Base-by-base conservation (phyloP, 176 grass and related monocot genomes). In the Elymus sibiricus region DNA sequence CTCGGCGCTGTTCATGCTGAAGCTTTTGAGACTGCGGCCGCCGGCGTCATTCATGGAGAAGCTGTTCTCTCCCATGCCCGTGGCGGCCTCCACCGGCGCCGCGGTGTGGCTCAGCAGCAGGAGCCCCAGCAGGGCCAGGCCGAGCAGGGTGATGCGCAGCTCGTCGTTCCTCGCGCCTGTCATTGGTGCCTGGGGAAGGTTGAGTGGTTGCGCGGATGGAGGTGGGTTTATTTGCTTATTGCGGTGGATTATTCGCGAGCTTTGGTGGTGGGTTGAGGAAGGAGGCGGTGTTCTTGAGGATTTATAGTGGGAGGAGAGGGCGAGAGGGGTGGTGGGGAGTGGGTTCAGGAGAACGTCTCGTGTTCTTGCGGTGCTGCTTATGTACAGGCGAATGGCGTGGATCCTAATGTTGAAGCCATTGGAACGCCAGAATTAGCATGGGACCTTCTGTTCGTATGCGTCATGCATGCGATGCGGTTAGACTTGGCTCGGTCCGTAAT, bases 101-200 rank as follows among this genome's bases (percentile, higher is more conserved):
- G 77, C 76, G 61, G 35, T 21, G 70, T 84, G 76, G 81, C 76
- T 68, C 49, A 91, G 70, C 37, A 91, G 76, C 9, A 91, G 81
- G 28, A 91, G 47, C 6, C 81, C 85, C 6, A 91, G n/a, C 4
- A 91, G 77, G 6, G 89, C 81, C n/a, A 91, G 38, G 62, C 81
- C 27, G 9, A 91, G 81, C 9, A 91, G 38, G 59, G 77, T 69
- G 69, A 88, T n/a, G 76, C 89, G 89, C 62, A 91, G 46, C 81
- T 91, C 89, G 76, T 73, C 40, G 85, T 24, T 84, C 39, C 79
- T 91, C 46, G 76, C 3, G 8, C 25, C 73, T 24, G 85, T 76
- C 89, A 91, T 91, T 38, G 34, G 5, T 28, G 17, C 6, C 44
- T 66, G 44, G 12, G 59, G 21, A 69, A 44, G 43, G 25, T 46